Evolutionary conservation across 2,329 filamentous ascomycete species (phyloP), one percentile per base, ranked within the genome.

Genomic region (Fusarium pilosicola): DNA sequence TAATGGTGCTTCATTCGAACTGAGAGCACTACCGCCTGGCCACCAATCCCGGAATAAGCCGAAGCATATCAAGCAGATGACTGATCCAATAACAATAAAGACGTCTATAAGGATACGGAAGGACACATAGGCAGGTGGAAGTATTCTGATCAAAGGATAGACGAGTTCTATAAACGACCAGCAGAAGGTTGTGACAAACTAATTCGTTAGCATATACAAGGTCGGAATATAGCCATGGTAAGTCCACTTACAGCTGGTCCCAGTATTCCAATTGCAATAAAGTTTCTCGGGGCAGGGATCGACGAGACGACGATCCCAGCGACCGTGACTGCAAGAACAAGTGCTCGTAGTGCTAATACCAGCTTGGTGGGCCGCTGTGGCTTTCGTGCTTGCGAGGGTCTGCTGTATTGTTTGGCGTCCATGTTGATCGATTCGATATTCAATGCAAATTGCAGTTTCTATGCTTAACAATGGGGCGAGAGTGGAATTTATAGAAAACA

Each of bases 401-500:
- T 34, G 30, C 30, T 36, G 9, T 52, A 24, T 24, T 52, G 24
- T 13, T 52, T 24, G 22, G 30, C 17, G 3, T 52, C 30, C 48
- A 52, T 52, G 5, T 26, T 52, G 6, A 20, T 2, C 4, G 7
- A 18, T 10, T 51, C 11, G 3, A 14, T 49, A 5, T 12, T 13
- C 2, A 7, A 13, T 3, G 12, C 17, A 24, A 6, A 6, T 11
- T 20, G 8, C 3, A 10, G 5, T 7, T 20, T 12, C 0, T 34
- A 6, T 24, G 3, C 5, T 28, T 0, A 9, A 48, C 12, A 30
- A 11, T n/a, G 22, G 17, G 45, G 12, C 5, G 15, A 24, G 8
- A 32, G 12, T 7, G 5, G 11, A 10, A 24, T 9, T 49, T 24
- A 6, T 10, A 7, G 28, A 17, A 7, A 18, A 18, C 13, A 30